Base-by-base conservation (phyloP, 139 green algal species). In the Haematococcus sp. region DNA sequence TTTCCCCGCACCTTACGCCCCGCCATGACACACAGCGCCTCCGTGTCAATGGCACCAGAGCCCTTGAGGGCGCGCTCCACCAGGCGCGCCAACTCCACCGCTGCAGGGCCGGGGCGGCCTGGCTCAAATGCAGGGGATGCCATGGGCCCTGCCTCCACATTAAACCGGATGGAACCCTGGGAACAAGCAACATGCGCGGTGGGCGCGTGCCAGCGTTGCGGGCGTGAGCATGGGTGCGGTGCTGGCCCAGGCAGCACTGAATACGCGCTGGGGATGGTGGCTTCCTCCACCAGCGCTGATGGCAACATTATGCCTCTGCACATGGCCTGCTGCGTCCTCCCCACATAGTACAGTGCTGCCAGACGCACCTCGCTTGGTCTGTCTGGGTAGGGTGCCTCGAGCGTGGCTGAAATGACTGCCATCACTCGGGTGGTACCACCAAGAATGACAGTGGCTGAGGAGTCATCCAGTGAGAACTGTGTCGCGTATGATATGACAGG, bases 1-100 rank as follows among this genome's bases (percentile, higher is more conserved):
- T 46, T 7, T 28, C 44, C 40, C 3, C 73, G 0, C 74, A 90
- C 88, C 84, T 87, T 89, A n/a, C 81, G 74, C 17, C 91, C 92
- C 22, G 91, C 83, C 66, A 94, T 58, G 34, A 98, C 91, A 76
- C 90, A 96, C 65, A 98, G 83, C 25, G 94, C 85, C 81, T 98
- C 93, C 35, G 81, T 72, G 78, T 98, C 93, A 40, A 98, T 73
- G 3, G 93, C 93, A 16, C 86, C 75, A 73, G 78, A 92, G 66
- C 93, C 84, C 23, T 83, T 68, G 30, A 98, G 78, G 2, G 71
- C 84, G 0, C 90, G 68, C 71, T 98, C 93, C 16, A 98, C 52
- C 55, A 96, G 68, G 4, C 86, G 76, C 0, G 72, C 86, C 28
- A 98, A 64, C 81, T 97, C 87, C 2, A 89, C 74, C 3, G 89